Evolutionary conservation across 345 rosid species (phyloP), one percentile per base, ranked within the genome.

Genomic region (Bretschneidera sinensis): DNA sequence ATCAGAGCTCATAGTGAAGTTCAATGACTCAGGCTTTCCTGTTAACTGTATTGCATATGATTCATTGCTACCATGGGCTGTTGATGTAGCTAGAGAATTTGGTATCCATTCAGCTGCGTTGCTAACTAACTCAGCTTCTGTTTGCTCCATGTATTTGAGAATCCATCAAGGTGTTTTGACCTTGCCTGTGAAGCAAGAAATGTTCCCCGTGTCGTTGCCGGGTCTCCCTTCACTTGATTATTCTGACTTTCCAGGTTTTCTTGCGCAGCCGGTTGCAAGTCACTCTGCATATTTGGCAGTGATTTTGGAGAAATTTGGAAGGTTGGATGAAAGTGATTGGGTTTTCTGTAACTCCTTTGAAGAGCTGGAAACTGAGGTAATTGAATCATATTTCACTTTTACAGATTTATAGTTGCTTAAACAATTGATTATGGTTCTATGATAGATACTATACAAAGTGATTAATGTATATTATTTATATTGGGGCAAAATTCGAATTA

Each of bases 361-460:
- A 39, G 83, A 73, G 59, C 76, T 83, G 57, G 84, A 79, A 64
- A 54, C 39, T 48, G 79, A 77, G 84, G 84, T 79, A 69, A 60
- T 39, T 39, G 15, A 5, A 2, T 3, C 3, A 28, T 8, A 8
- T 2, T 28, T 3, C 8, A 28, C 3, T 3, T 28, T 28, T 8
- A 28, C 3, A 28, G 33, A 3, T 28, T 8, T 28, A 8, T 28
- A 28, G 33, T 28, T 28, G 3, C 3, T 28, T 8, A 28, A 28
- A 28, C 33, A 28, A 28, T 28, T 28, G 33, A 2, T n/a, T n/a
- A n/a, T 28, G 33, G 8, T 28, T 28, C 33, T 28, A 2, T 3
- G 8, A 28, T 28, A 28, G 33, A 28, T 28, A 28, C 33, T 28
- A 28, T 8, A 28, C 33, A 28, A 28, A 2, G 3, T 28, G 33